These are phyloP conservation scores for Spergularia azorica DNA, from an alignment of 179 eudicot species.

Conservation along the genomic window DNA sequence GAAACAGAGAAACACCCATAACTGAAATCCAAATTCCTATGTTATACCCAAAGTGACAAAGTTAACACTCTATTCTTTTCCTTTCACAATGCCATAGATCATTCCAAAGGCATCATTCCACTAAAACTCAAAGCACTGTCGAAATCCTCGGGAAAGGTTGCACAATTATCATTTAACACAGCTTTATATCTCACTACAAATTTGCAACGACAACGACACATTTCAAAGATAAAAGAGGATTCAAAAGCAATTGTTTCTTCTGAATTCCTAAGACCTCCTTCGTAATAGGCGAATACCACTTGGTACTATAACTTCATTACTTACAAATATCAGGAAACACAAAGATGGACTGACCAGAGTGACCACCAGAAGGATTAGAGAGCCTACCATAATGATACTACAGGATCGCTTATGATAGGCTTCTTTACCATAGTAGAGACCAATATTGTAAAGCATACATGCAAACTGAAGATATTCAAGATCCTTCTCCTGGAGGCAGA, in stretches of 20 bases:
- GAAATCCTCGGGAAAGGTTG: background rate
- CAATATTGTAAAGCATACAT: conserved; percentile 72
- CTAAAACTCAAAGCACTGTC: background rate
- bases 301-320: background rate
- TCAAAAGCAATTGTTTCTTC: background rate
- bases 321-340: background rate
- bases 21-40: background rate
- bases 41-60: background rate
- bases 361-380: background rate
- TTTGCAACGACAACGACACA: background rate
- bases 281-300: background rate
- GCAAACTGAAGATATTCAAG: conserved; percentile 79
- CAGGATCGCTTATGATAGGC: conserved; percentile 74
- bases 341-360: background rate
- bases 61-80: background rate
- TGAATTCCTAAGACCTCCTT: background rate
- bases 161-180: background rate
- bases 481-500: conserved; percentile 51
- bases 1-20: background rate
- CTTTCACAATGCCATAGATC: background rate
- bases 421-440: conserved; percentile 56
- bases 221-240: conserved; percentile 1
- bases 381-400: conserved; percentile 55
- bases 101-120: background rate
- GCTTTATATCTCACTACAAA: background rate